These are phyloP conservation scores for Elsinoe australis DNA, from an alignment of 2,329 filamentous ascomycete genomes.

Conservation along the genomic window DNA sequence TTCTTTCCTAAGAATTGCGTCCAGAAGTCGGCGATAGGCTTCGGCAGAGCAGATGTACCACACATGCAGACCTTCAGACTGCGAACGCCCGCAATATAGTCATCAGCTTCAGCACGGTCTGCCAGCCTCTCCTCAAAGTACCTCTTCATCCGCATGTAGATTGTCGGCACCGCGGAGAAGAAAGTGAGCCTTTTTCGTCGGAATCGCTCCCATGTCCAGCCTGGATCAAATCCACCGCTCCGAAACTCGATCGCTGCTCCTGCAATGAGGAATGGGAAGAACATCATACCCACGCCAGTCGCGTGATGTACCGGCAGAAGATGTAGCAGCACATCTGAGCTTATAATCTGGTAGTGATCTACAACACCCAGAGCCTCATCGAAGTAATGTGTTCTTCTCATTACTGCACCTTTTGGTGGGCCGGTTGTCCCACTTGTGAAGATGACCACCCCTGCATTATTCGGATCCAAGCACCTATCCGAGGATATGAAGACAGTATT, in stretches of 20 bases:
- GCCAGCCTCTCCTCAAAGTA: conserved; percentile 35
- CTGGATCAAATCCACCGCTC: conserved; percentile 37
- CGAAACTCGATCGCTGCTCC: conserved; percentile 43
- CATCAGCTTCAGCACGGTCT: conserved; percentile 26
- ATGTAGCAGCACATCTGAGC: conserved; percentile 41
- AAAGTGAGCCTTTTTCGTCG: conserved; percentile 36
- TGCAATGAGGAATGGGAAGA: conserved; percentile 40
- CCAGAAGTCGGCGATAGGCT: conserved; percentile 47
- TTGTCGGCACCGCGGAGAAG: conserved; percentile 47
- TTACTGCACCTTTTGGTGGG: conserved; percentile 40
- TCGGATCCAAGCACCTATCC: conserved; percentile 35
- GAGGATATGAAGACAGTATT: conserved; percentile 36
- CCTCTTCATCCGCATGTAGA: conserved; percentile 43
- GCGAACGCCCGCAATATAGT: conserved; percentile 39
- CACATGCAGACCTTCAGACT: conserved; percentile 38
- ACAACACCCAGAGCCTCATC: conserved; percentile 33
- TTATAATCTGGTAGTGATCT: conserved; percentile 34
- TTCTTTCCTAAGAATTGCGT: conserved; percentile 36
- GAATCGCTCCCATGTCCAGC: conserved; percentile 43
- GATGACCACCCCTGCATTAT: conserved; percentile 37
- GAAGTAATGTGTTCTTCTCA: conserved; percentile 37
- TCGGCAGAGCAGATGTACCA: conserved; percentile 43
- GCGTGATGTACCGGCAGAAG: conserved; percentile 46
- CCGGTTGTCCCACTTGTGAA: conserved; percentile 44
- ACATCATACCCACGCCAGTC: conserved; percentile 45